phyloP scores from a whole-genome alignment of 495 filamentous ascomycete species.

The Aspergillus campestris region DNA sequence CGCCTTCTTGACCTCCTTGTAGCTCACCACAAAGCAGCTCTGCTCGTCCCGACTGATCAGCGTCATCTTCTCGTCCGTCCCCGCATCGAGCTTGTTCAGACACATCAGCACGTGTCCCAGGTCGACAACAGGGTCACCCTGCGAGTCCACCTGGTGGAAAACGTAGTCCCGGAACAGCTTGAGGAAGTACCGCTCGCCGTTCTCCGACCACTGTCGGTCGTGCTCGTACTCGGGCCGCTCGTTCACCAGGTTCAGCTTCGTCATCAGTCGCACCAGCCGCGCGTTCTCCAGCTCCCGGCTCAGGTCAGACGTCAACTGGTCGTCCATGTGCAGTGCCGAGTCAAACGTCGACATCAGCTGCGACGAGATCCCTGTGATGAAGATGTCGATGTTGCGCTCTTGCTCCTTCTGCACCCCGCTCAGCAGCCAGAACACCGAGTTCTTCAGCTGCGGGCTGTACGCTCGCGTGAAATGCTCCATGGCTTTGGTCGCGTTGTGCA shows the following conservation, averaged over 20 bases:
- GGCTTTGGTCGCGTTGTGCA: slow-evolving; percentile 48
- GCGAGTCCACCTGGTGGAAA: slow-evolving; percentile 85
- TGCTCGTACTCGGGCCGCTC: slow-evolving; percentile 80
- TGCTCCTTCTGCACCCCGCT: slow-evolving; percentile 39
- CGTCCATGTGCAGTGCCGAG: slow-evolving; percentile 62
- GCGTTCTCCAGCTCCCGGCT: slow-evolving; percentile 82
- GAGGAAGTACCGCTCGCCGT: slow-evolving; percentile 78
- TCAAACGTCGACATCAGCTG: slow-evolving; percentile 67
- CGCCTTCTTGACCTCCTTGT: slow-evolving; percentile 76
- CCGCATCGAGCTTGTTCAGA: slow-evolving; percentile 88
- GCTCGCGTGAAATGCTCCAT: slow-evolving; percentile 63
- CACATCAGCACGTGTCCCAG: slow-evolving; percentile 76
- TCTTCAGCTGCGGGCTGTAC: slow-evolving; percentile 66
- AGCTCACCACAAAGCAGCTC: slow-evolving; percentile 75
- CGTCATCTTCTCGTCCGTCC: slow-evolving; percentile 74
- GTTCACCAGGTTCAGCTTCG: slow-evolving; percentile 76
- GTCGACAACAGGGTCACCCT: slow-evolving; percentile 71
- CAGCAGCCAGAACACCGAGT: slow-evolving; percentile 70
- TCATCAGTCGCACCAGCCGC: slow-evolving; percentile 71
- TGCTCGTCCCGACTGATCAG: slow-evolving; percentile 85
- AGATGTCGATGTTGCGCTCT: slow-evolving; percentile 64
- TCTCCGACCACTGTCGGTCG: slow-evolving; percentile 74
- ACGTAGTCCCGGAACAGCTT: slow-evolving; percentile 96
- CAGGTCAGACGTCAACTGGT: slow-evolving; percentile 62
- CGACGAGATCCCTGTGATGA: slow-evolving; percentile 65